These are phyloP conservation scores for Microcos paniculata DNA, from an alignment of 345 rosid genomes.

Conservation along the genomic window DNA sequence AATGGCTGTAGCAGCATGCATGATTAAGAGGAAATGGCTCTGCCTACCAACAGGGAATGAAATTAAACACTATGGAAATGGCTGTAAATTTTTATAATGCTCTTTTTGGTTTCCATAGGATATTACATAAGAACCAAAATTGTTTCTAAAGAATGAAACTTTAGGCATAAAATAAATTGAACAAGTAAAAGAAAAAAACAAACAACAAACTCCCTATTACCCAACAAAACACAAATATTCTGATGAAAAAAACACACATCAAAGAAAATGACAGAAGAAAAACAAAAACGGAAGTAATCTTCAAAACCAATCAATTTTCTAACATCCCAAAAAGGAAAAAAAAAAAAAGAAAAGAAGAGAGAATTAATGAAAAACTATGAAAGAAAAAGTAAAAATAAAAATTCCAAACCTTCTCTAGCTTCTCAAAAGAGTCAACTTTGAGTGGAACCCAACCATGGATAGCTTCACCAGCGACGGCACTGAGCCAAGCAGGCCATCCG, in stretches of 20 bases:
- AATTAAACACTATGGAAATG: not conserved
- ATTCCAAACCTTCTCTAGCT: conserved; percentile 76
- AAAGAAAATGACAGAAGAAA: conserved; percentile 17
- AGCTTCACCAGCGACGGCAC: conserved; percentile 94
- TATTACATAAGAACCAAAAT: not conserved
- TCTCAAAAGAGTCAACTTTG: conserved; percentile 76
- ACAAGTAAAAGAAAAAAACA: no score
- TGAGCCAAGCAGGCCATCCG: conserved; percentile 99
- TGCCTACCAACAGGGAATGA: not conserved
- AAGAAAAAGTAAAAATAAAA: not conserved
- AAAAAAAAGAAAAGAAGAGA: not conserved
- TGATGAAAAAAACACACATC: not conserved
- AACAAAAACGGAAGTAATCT: not conserved
- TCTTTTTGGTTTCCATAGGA: not conserved
- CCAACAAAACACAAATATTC: not conserved
- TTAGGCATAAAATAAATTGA: not conserved
- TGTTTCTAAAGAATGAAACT: not conserved
- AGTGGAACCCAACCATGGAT: conserved; percentile 97
- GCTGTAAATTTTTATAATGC: not conserved
- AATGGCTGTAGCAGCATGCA: not conserved
- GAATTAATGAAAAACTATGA: not conserved
- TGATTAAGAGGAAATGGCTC: not conserved
- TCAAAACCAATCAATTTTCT: not conserved
- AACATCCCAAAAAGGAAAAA: not conserved
- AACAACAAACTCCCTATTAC: not conserved